These are phyloP conservation scores for Lachnellula hyalina DNA, from an alignment of 2,329 filamentous ascomycete species.

Conservation along the genomic window DNA sequence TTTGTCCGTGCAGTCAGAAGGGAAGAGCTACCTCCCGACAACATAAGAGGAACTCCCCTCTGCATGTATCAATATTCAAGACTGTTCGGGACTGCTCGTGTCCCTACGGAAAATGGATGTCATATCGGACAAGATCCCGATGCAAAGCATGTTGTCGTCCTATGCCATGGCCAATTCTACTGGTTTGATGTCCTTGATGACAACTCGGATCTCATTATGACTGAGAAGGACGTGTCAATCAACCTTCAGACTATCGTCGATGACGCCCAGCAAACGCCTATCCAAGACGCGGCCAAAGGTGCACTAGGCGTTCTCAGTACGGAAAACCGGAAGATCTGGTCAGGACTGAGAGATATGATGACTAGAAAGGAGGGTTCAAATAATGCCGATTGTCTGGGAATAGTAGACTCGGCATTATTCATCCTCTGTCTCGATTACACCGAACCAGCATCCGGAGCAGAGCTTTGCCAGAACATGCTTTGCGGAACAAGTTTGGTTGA, in stretches of 20 bases:
- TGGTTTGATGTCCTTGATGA: slow-evolving; percentile 98
- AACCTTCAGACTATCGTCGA: slow-evolving; percentile 91
- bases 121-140: slow-evolving; percentile 91
- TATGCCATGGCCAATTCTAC: slow-evolving; percentile 95
- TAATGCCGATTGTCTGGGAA: slow-evolving; percentile 92
- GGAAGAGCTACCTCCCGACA: slow-evolving; percentile 89
- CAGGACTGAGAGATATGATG: slow-evolving; percentile 79
- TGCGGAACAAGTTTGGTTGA: slow-evolving; percentile 91
- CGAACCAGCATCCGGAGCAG: slow-evolving; percentile 72
- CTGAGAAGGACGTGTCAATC: slow-evolving; percentile 83
- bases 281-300: slow-evolving; percentile 92
- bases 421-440: slow-evolving; percentile 90
- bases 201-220: slow-evolving; percentile 95
- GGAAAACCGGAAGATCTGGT: slow-evolving; percentile 96
- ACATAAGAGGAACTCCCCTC: slow-evolving; percentile 72
- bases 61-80: slow-evolving; percentile 99
- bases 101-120: slow-evolving; percentile 91
- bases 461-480: slow-evolving; percentile 97
- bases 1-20: slow-evolving; percentile 90
- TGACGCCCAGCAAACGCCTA: slow-evolving; percentile 82
- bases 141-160: slow-evolving; percentile 88
- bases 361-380: slow-evolving; percentile 83
- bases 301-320: slow-evolving; percentile 91
- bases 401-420: slow-evolving; percentile 91
- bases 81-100: slow-evolving; percentile 88